A percentile compares a stretch with the other conserved stretches of the same genome.
These are phyloP conservation scores for Ramalina intermedia DNA, from an alignment of 495 filamentous ascomycete genomes.

Conservation along the genomic window DNA sequence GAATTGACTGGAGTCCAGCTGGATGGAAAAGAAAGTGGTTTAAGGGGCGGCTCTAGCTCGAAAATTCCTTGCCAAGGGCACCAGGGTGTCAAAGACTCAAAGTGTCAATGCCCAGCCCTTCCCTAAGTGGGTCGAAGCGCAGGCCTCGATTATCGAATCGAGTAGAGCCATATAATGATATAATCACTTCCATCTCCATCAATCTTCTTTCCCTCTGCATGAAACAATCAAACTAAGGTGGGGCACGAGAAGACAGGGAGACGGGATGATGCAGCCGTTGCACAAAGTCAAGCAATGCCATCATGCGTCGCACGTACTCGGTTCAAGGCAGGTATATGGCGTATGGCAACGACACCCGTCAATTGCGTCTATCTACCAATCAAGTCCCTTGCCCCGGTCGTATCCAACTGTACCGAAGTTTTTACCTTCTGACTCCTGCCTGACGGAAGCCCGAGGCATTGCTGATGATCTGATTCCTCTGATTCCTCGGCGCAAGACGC, in stretches of 20 bases:
- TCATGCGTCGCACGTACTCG: background rate
- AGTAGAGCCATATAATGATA: background rate
- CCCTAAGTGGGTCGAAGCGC: background rate
- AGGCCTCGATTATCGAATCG: background rate
- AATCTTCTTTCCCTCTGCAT: background rate
- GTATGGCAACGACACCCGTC: background rate
- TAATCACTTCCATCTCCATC: background rate
- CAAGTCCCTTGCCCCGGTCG: background rate
- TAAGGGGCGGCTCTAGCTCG: slow-evolving; percentile 5
- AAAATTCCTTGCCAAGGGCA: background rate
- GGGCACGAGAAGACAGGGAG: background rate
- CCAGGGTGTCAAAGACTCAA: too few relatives aligned
- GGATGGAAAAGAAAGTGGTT: background rate
- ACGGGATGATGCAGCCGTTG: background rate
- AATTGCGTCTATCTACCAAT: slow-evolving; percentile 1
- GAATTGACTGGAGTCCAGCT: too few relatives aligned
- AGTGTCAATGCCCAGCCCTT: too few relatives aligned
- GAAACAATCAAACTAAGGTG: background rate
- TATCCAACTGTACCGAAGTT: background rate
- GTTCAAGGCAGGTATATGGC: slow-evolving; percentile 2
- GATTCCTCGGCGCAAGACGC: too few relatives aligned
- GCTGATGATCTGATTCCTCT: too few relatives aligned
- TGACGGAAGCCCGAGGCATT: too few relatives aligned
- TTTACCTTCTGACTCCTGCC: too few relatives aligned
- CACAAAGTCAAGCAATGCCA: background rate